Evolutionary conservation across 805 yeast genomes (phyloP).

Genomic region (Brettanomyces sp.): DNA sequence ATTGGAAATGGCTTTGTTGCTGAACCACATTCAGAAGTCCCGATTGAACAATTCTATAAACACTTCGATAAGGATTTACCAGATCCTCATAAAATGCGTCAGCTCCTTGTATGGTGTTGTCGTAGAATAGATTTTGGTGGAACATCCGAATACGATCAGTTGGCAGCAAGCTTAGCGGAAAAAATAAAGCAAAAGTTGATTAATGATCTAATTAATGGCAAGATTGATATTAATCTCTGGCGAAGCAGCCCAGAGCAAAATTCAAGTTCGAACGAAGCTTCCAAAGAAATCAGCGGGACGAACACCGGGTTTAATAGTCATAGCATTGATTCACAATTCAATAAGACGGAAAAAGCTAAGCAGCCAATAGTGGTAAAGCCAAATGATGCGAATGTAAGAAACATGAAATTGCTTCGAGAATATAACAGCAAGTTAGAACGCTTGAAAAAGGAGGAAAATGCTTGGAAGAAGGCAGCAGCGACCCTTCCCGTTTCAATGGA

Average conservation of each 20-base stretch:
- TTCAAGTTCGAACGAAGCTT: no score
- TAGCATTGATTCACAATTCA: no score
- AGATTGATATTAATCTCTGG: constrained; percentile 65
- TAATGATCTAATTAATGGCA: constrained; percentile 48
- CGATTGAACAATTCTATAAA: constrained; percentile 46
- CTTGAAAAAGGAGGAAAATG: constrained; percentile 33
- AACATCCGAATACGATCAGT: constrained; percentile 11
- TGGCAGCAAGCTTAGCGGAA: constrained; percentile 17
- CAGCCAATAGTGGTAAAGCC: constrained; percentile 33
- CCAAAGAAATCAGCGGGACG: constrained; percentile 5
- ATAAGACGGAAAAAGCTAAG: constrained; percentile 1
- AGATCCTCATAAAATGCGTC: constrained; percentile 67
- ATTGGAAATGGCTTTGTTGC: constrained; percentile 66
- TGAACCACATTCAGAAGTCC: constrained; percentile 56
- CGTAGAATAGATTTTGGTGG: constrained; percentile 31
- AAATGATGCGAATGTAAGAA: constrained; percentile 51
- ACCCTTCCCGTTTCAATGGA: not conserved
- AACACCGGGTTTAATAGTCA: not conserved
- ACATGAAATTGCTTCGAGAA: constrained; percentile 36
- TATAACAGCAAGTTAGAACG: constrained; percentile 35
- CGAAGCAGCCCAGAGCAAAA: constrained; percentile 24
- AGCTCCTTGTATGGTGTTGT: constrained; percentile 59
- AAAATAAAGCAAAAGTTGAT: constrained; percentile 55
- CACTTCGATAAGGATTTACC: constrained; percentile 54
- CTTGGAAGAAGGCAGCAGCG: not conserved